Base-by-base conservation (phyloP, 306 rosid species). In the Inga laurina region DNA sequence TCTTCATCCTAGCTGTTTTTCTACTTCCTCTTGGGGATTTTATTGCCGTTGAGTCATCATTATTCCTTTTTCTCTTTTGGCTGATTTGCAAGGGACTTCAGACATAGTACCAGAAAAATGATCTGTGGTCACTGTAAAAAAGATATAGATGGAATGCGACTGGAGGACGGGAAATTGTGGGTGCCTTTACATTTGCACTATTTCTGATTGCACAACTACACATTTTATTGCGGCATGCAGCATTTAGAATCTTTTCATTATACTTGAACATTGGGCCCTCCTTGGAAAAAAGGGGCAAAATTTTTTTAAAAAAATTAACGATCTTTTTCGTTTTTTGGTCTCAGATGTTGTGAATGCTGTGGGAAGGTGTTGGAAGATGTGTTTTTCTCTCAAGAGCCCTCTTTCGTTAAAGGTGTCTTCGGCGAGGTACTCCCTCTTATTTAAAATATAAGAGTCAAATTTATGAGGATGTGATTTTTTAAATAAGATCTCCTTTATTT, bases 1-100 rank as follows among this genome's bases (percentile, higher is more conserved):
- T 41, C 44, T 22, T 67, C 39, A 68, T 71, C 39, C 85, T 85
- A 81, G 92, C 91, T 7, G 32, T 76, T 89, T 91, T 45, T 91
- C 82, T 81, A 81, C 32, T 79, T 92, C 89, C 84, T 27, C 91
- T 61, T 56, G 75, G 69, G 44, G 56, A 34, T 67, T 41, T 49
- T 24, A 7, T 57, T 8, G 66, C 34, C 44, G 37, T 52, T 41
- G 44, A 65, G 49, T 72, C 32, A 67, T 16, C 82, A 45, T 43
- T 43, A 43, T 45, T 44, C 30, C n/a, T 12, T 45, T 71, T 44
- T 4, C 21, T 32, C 22, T 34, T 43, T 70, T 48, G 48, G 75
- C 34, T n/a, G 22, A 59, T 77, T 43, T 45, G 43, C 19, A 61
- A 24, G 8, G n/a, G 56, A 78, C 64, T 14, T 10, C 22, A 62